Base-by-base conservation (phyloP, 1,139 yeast genomes). In the Williopsis jadinii region DNA sequence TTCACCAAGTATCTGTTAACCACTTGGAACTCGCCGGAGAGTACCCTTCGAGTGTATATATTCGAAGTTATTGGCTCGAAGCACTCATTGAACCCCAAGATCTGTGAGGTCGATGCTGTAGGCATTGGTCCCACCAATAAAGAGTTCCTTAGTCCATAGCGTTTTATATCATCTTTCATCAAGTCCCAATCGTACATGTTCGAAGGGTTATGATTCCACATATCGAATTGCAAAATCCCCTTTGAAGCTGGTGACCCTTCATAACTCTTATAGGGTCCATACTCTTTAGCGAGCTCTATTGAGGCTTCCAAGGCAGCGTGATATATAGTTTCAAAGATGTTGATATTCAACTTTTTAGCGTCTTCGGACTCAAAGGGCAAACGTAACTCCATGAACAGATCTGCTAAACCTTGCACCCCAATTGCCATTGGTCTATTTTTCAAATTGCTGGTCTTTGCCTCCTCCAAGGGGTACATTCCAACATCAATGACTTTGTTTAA, bases 111-210 rank as follows among this genome's bases (percentile, higher is more conserved):
- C 3, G 95, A 85, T 2, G 95, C 95, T 28, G 96, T 86, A 35
- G 96, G 96, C 96, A 86, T 86, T 37, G 95, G 95, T 3, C 95
- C 96, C 42, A 85, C 85, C 42, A 87, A 68, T 54, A 86, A 67
- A 12, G 95, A 86, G 71, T 86, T 86, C 58, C 95, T 71, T 45
- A 86, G 53, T 40, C 96, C 96, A 58, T 77, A 66, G 55, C 68
- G 66, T 47, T 70, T 69, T 53, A 86, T 63, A 41, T 77, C 69
- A 29, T 64, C 71, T 65, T 84, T 86, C 56, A 85, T 66, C 12
- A 65, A 52, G 51, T 77, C 84, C 95, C 95, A 86, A 60, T 86
- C 78, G 65, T 67, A 64, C 52, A 63, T 45, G 28, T 70, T 75
- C 12, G 86, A 68, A 35, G 95, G 95, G 49, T 80, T 78, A 43